A percentile compares a stretch with the other conserved stretches of the same genome.
phyloP scores from a whole-genome alignment of 1,139 yeast species.

The Zygoascus meyerae region DNA sequence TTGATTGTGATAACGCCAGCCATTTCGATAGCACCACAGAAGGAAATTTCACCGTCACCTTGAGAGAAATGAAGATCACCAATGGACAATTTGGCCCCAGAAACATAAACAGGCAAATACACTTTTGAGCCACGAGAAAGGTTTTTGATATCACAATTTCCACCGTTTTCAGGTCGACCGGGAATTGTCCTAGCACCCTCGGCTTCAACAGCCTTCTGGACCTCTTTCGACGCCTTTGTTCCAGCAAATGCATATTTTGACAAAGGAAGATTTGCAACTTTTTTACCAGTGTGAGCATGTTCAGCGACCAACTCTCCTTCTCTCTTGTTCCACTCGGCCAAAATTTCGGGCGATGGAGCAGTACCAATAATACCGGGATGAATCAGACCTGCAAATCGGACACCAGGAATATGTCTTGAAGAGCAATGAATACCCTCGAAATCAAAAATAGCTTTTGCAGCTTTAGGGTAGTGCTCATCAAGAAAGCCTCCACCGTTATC shows the following conservation, averaged over 20 bases:
- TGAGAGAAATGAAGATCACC: slow-evolving; percentile 49
- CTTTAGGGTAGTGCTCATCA: slow-evolving; percentile 44
- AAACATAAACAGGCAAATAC: slow-evolving; percentile 43
- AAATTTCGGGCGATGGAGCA: slow-evolving; percentile 42
- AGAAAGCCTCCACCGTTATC: slow-evolving; percentile 48
- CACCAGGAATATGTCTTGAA: slow-evolving; percentile 46
- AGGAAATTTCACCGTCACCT: slow-evolving; percentile 49
- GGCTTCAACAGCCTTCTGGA: slow-evolving; percentile 32
- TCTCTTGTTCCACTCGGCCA: slow-evolving; percentile 42
- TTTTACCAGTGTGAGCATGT: slow-evolving; percentile 21
- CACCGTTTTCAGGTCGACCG: slow-evolving; percentile 49
- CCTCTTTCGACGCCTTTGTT: slow-evolving; percentile 28
- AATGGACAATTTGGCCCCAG: slow-evolving; percentile 44
- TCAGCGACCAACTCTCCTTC: slow-evolving; percentile 31
- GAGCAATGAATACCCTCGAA: slow-evolving; percentile 45
- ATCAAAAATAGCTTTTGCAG: slow-evolving; percentile 48
- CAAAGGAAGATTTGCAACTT: slow-evolving; percentile 42
- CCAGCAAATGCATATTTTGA: slow-evolving; percentile 40
- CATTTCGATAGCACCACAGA: slow-evolving; percentile 53
- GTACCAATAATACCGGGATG: slow-evolving; percentile 50
- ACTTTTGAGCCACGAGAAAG: slow-evolving; percentile 45
- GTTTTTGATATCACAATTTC: slow-evolving; percentile 48
- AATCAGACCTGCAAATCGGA: slow-evolving; percentile 37
- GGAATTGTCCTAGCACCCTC: slow-evolving; percentile 50
- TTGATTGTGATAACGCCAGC: slow-evolving; percentile 43